Evolutionary conservation across 495 filamentous ascomycete genomes (phyloP), one percentile per base, ranked within the genome.

Genomic region (Ascobolus immersus): DNA sequence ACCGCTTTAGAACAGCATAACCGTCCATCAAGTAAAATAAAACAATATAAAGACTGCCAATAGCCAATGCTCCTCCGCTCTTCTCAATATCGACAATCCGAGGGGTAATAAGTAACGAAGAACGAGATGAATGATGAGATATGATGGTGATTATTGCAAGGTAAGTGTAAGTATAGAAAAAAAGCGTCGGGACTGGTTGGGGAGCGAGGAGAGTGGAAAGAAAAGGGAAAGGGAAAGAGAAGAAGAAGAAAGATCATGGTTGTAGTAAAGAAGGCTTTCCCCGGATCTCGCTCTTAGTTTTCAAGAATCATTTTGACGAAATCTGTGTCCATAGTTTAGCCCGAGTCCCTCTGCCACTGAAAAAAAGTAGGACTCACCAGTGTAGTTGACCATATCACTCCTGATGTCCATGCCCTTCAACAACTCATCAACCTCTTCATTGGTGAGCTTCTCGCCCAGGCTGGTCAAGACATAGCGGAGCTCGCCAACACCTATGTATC

Each of bases 381-480:
- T 81, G 54, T 96, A 96, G 58, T 94, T 91, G 55, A 94, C 75
- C 63, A 93, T 79, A 39, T 81, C 84, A 35, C 71, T 79, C 53
- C 70, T 79, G 36, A 80, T 81, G 49, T 96, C 82, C 40, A 93
- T 81, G 2, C 78, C 79, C 69, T 94, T 94, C 50, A 94, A 65
- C 46, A 96, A 62, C 65, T 96, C 86, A 49, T 96, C 82, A 25
- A 94, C 86, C 58, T 96, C 86, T 28, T 92, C 84, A 45, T 94
- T 82, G 41, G 77, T 79, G 74, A 96, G 89, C 61, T 93, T 93
- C 69, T 96, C 86, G 41, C 86, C 86, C 37, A 96, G 60, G 47
- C 90, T 92, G 32, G 86, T 96, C 38, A 96, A 59, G 50, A 96
- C 73, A 55, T 96, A 96, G 53, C 82, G 70, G 48, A 94, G 60